Evolutionary conservation across 208 protist species (phyloP).

Genomic region (Vickermania ingenoplastis): DNA sequence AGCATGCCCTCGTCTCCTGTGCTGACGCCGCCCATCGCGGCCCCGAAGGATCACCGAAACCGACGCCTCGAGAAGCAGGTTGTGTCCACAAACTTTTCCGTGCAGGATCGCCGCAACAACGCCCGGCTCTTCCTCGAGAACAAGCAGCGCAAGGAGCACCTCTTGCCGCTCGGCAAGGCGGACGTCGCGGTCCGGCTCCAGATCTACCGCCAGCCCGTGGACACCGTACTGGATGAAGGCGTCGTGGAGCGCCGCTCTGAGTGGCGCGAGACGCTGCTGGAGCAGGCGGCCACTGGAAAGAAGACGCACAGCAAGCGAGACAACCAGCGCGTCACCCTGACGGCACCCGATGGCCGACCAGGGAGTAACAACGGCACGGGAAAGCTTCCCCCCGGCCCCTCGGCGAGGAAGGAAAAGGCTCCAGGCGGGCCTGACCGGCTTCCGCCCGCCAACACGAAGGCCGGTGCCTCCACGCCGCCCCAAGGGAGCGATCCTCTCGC

Average conservation of each 20-base stretch:
- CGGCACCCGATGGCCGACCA: neutral
- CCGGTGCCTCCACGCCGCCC: neutral
- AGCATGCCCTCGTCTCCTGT: neutral
- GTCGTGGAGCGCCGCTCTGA: neutral
- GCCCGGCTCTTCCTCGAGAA: slow-evolving; percentile 39
- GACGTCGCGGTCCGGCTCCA: slow-evolving; percentile 47
- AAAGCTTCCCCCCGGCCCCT: neutral
- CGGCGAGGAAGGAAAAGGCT: neutral
- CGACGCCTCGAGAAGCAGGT: slow-evolving; percentile 6
- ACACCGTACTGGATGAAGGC: slow-evolving; percentile 27
- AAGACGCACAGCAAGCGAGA: neutral
- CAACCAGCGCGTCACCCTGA: neutral
- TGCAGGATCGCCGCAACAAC: slow-evolving; percentile 61
- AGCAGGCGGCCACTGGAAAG: neutral
- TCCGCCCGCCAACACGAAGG: no score
- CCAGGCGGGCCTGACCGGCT: no score
- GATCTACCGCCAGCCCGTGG: slow-evolving; percentile 12
- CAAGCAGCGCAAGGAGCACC: slow-evolving; percentile 37
- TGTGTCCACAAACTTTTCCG: slow-evolving; percentile 25
- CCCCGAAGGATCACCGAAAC: slow-evolving; percentile 1
- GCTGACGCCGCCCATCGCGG: neutral
- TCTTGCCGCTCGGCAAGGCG: slow-evolving; percentile 28
- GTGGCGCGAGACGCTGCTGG: neutral
- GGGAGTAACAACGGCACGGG: neutral
- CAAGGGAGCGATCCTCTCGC: slow-evolving; percentile 4